A percentile compares a stretch with the other conserved stretches of the same genome.
Evolutionary conservation across 1,139 yeast species (phyloP).

Genomic region (Candida sojae): DNA sequence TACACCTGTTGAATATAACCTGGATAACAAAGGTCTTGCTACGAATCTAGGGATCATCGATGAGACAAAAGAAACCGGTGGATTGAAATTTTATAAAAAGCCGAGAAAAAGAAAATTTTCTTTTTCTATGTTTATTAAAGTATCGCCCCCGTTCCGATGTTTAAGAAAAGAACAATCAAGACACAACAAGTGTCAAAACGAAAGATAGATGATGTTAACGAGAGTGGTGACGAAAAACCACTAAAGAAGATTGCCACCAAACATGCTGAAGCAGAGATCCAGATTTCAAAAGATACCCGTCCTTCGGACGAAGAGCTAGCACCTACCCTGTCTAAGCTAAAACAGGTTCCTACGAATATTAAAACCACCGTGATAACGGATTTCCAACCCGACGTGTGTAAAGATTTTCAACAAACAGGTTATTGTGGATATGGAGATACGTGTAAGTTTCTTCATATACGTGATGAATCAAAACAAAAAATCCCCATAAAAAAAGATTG

Average conservation of each 20-base stretch:
- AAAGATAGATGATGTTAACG: conserved; percentile 5
- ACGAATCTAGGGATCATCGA: neutral
- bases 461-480: conserved; percentile 82
- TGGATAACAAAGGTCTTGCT: neutral
- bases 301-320: neutral
- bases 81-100: neutral
- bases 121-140: neutral
- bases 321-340: conserved; percentile 8
- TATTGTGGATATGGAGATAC: conserved; percentile 98
- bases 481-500: conserved; percentile 74
- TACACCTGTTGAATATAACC: conserved; percentile 9
- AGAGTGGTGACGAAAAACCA: neutral
- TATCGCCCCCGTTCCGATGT: conserved; percentile 21
- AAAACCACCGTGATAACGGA: conserved; percentile 79
- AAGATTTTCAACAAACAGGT: conserved; percentile 89
- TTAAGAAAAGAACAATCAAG: conserved; percentile 35
- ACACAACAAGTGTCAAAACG: conserved; percentile 4
- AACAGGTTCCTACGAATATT: conserved; percentile 51
- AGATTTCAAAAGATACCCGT: neutral
- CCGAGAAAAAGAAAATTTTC: neutral
- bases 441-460: conserved; percentile 89
- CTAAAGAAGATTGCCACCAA: neutral
- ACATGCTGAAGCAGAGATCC: neutral
- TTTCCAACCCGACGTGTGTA: conserved; percentile 93
- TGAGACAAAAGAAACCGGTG: neutral